Percentiles rank a stretch among this genome's conserved stretches.
These are phyloP conservation scores for Prunus mume DNA, from an alignment of 306 rosid species.

Conservation along the genomic window DNA sequence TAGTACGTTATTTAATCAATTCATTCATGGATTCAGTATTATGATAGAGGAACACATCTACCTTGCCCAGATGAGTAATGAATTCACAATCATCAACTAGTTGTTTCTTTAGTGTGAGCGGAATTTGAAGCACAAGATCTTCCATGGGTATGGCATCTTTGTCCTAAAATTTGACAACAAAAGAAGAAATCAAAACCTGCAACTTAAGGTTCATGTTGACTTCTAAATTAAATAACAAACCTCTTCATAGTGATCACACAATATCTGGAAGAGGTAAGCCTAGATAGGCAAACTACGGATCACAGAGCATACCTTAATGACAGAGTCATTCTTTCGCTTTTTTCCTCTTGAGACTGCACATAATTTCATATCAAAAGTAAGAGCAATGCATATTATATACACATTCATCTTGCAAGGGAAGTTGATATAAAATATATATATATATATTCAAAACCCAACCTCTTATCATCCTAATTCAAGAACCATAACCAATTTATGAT, in stretches of 20 bases:
- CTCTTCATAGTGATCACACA: slow-evolving; percentile 1
- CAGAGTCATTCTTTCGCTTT: slow-evolving; percentile 64
- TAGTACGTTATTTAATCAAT: not conserved
- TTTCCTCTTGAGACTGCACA: slow-evolving; percentile 62
- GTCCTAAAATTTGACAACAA: slow-evolving; percentile 40
- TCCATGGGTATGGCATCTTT: slow-evolving; percentile 33
- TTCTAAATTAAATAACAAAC: not conserved
- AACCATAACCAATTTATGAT: slow-evolving; percentile 1
- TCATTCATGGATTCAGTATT: not conserved
- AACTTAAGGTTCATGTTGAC: not conserved
- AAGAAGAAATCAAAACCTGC: not conserved
- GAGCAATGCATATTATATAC: not conserved
- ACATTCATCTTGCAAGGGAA: not conserved
- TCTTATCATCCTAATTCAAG: slow-evolving; percentile 4
- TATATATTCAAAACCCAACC: not conserved
- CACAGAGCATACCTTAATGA: slow-evolving; percentile 45
- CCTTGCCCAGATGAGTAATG: slow-evolving; percentile 83
- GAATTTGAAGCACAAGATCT: slow-evolving; percentile 69
- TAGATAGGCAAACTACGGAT: slow-evolving; percentile 2
- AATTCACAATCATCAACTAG: slow-evolving; percentile 82
- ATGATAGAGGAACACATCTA: slow-evolving; percentile 14
- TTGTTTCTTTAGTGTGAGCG: slow-evolving; percentile 66
- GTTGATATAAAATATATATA: not conserved
- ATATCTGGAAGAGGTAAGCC: not conserved
- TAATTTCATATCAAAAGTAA: slow-evolving; percentile 20